Base-by-base conservation (phyloP, 352 stramenopile genomes). In the Phytopythium boreale region DNA sequence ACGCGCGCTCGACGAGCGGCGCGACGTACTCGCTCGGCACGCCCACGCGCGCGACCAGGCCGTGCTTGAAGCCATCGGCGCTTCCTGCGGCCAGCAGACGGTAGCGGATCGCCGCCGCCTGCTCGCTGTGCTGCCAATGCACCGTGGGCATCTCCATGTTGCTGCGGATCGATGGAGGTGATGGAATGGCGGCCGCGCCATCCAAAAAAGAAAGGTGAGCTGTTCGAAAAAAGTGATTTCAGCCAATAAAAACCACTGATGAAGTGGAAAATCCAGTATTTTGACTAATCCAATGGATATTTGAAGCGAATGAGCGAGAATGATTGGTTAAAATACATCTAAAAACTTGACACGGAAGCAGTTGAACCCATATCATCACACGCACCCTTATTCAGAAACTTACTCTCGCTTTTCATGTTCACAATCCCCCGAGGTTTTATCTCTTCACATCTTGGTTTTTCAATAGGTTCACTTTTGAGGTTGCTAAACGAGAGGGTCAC, bases 11-110 rank as follows among this genome's bases (percentile, higher is more conserved):
- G 31, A 84, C 76, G 1, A 84, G 65, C 34, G 76, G 74, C 10
- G 62, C 66, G 47, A 84, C 74, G 51, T 84, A 84, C 37, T 68
- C 67, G 49, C 76, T 82, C 19, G 74, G 67, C 17, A 82, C 71
- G 27, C 64, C 61, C 12, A 84, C 74, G 15, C 69, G 69, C 14
- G 74, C 76, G 8, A 80, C 61, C 5, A 84, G 62, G 47, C 58
- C 64, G 62, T 61, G 24, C 51, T 72, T 72, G 61, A 70, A 84
- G 27, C 56, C 69, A 11, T 62, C 50, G 2, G 71, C 57, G 44
- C 67, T 64, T 4, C 77, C 63, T 22, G 44, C 65, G 24, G 61
- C 68, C 22, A 84, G 65, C 22, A 80, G 39, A 47, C 74, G 67
- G 67, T 79, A 84, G 50, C 59, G 61, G 34, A 80, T 59, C 34